Evolutionary conservation across 2,329 filamentous ascomycete species (phyloP), one percentile per base, ranked within the genome.

Genomic region (Cryphonectria carpinicola): DNA sequence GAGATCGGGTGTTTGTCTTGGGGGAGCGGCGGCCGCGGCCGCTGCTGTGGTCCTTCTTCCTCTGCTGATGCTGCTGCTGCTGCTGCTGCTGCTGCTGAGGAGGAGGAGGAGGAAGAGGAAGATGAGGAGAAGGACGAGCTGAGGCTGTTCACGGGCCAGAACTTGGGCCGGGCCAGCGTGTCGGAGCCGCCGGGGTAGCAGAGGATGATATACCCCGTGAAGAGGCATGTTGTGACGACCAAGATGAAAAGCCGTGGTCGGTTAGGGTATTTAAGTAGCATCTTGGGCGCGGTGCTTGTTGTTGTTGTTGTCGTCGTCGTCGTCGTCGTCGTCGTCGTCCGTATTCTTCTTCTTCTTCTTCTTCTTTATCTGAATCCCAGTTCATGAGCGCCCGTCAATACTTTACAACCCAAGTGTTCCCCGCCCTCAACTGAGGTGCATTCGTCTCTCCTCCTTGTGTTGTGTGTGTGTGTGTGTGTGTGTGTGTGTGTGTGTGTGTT

Each of bases 1-100:
- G 86, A 83, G 72, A 86, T 84, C 2, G 84, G 82, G 70, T 86
- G 84, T 4, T 67, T 49, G 37, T 69, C 71, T 13, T 49, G 13
- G 11, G 63, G 63, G 13, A 65, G 63, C 13, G 43, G 63, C n/a
- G 37, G 7, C 11, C 7, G 8, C 6, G 52, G 37, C 32, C 13
- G 52, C 19, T 14, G 52, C 19, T 14, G 35, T 63, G 61, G 3
- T 22, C n/a, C 41, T 39, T 7, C 39, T 46, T 13, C 4, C 22
- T 17, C 37, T 32, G 41, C 22, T 37, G 19, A 14, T 10, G 32
- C 32, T 32, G 32, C 32, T 32, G 32, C 32, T 32, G 32, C 37
- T 32, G 41, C 10, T 37, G 19, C 14, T 10, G 32, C 32, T 32
- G 32, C 1, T 32, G 32, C 1, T 2, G 32, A n/a, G 39, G 10